Base-by-base conservation (phyloP, 257 asterid species). In the Plantago elongata region DNA sequence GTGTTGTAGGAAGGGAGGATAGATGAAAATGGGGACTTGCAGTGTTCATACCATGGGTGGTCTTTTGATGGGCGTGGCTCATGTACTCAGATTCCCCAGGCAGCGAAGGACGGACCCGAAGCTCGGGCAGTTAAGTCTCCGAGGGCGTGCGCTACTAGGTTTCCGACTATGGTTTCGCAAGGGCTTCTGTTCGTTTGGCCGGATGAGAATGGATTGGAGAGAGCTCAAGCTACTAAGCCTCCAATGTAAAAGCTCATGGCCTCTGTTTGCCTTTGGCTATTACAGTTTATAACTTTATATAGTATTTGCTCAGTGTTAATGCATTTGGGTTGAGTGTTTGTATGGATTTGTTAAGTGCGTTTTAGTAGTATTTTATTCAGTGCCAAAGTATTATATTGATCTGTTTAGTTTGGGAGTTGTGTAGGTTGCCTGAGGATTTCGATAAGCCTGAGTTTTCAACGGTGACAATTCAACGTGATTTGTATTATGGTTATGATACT, bases 121-220 rank as follows among this genome's bases (percentile, higher is more conserved):
- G 85, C 94, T 22, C 87, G 89, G 37, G 95, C 97, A 0, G 51
- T 83, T 55, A 77, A 79, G 62, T 89, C 99, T 42, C 95, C 95
- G 2, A 81, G 85, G 72, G 99, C 99, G 0, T 82, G 95, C 71
- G 94, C 90, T 1, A 93, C 95, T 9, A 85, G 79, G 79, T 84
- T 89, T 69, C 97, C 97, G 0, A 85, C 94, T n/a, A 79, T 80
- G 90, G 94, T 85, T 66, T 93, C 97, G 70, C 97, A 93, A 63
- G 99, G 97, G 18, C 88, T 89, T 69, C 96, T 89, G 78, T 93
- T 89, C 76, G 96, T 89, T 60, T 93, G 99, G 99, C 97, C 99
- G 45, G 95, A 83, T 77, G 96, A 87, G 72, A 87, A 89, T 70
- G 97, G 95, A 6, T 89, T 86, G 88, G 97, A 93, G 74, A 80